Percentiles rank a stretch among this genome's conserved stretches.
phyloP scores from a whole-genome alignment of 2,329 filamentous ascomycete genomes.

The Aspergillus clavatus region DNA sequence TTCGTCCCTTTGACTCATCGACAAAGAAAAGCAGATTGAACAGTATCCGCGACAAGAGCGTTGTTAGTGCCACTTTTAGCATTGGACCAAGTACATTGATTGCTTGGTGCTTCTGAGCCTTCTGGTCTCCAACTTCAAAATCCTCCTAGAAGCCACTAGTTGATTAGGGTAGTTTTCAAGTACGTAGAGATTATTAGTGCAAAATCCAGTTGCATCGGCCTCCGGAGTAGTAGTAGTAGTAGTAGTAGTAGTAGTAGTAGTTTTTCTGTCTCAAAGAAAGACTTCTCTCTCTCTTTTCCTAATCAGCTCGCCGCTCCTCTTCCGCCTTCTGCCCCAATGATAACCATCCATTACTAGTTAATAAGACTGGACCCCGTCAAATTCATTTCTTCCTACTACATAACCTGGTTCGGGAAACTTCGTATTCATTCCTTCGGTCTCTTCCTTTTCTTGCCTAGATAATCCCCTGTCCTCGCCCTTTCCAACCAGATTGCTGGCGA shows the following conservation, averaged over 20 bases:
- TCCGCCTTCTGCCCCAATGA: too few relatives aligned
- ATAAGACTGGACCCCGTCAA: not conserved
- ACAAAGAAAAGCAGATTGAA: not conserved
- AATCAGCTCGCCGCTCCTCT: not conserved
- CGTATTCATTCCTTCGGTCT: conserved; percentile 2
- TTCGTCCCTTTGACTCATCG: not conserved
- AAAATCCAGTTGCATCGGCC: not conserved
- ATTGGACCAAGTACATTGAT: too few relatives aligned
- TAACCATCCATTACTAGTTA: not conserved
- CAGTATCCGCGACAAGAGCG: not conserved
- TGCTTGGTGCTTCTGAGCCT: too few relatives aligned
- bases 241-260: too few relatives aligned
- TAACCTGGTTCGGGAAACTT: not conserved
- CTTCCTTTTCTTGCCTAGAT: not conserved
- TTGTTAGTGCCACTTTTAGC: not conserved
- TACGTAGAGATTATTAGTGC: too few relatives aligned
- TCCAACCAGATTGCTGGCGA: conserved; percentile 14
- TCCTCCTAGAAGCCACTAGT: too few relatives aligned
- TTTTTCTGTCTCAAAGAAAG: too few relatives aligned
- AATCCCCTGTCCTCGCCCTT: conserved; percentile 1
- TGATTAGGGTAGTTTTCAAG: too few relatives aligned
- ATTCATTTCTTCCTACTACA: conserved; percentile 11
- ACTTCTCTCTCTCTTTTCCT: not conserved
- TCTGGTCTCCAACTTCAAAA: too few relatives aligned
- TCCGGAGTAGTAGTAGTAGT: too few relatives aligned